Percentiles rank a stretch among this genome's conserved stretches.
These are phyloP conservation scores for Beauveria sp. DNA, from an alignment of 2,329 filamentous ascomycete genomes.

Conservation along the genomic window DNA sequence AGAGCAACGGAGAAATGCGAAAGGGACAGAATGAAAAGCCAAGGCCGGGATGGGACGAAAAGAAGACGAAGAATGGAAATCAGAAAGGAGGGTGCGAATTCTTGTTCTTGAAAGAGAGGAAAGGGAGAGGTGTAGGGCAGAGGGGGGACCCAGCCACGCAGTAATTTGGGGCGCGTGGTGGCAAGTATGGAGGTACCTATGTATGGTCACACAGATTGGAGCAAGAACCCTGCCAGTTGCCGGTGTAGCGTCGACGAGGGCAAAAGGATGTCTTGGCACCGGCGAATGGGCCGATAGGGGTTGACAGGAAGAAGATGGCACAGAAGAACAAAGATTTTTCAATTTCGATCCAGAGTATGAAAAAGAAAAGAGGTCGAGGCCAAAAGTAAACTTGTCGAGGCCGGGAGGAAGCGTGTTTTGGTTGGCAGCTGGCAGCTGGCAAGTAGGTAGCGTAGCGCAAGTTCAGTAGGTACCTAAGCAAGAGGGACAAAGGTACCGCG, in stretches of 20 bases:
- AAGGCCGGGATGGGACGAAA: background rate
- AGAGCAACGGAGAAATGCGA: background rate
- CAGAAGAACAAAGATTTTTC: background rate
- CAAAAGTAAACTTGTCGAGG: background rate
- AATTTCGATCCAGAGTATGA: background rate
- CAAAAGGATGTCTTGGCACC: slow-evolving; percentile 2
- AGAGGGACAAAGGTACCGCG: too few species aligned
- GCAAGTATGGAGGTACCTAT: background rate
- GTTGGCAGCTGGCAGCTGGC: background rate
- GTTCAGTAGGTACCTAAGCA: too few species aligned
- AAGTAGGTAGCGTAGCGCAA: too few species aligned
- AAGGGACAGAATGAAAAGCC: slow-evolving; percentile 5
- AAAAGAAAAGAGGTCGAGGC: background rate
- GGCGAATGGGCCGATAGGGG: background rate
- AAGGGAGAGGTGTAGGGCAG: background rate
- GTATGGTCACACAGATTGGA: background rate
- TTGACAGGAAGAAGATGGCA: background rate
- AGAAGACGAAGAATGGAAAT: background rate
- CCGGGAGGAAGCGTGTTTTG: background rate
- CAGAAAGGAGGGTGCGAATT: background rate
- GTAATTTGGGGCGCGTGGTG: background rate
- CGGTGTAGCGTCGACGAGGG: slow-evolving; percentile 5
- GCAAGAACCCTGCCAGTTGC: slow-evolving; percentile 5
- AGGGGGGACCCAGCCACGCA: slow-evolving; percentile 7
- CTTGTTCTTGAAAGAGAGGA: background rate